phyloP scores from a whole-genome alignment of 306 rosid species.

The Vachellia pachyceras region DNA sequence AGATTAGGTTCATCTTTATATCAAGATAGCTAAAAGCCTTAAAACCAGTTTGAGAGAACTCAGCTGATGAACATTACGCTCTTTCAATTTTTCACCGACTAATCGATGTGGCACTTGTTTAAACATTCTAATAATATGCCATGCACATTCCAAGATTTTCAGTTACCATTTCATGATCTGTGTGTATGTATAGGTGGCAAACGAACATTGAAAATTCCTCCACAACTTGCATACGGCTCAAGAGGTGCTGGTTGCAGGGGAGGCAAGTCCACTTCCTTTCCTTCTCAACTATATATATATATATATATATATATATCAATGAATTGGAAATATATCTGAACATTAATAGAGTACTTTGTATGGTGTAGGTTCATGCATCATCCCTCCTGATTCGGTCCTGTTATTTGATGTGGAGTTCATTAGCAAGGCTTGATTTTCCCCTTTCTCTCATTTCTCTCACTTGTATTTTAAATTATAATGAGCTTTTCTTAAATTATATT shows the following conservation, averaged over 20 bases:
- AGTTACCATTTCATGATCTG: neutral
- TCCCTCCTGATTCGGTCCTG: conserved; percentile 89
- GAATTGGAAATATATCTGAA: neutral
- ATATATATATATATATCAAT: too few relatives aligned
- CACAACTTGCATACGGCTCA: conserved; percentile 83
- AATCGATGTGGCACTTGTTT: too few relatives aligned
- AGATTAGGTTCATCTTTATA: too few relatives aligned
- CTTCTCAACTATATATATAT: too few relatives aligned
- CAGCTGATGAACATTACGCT: too few relatives aligned
- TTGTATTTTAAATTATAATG: neutral
- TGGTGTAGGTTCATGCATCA: conserved; percentile 83
- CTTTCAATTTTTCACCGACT: too few relatives aligned
- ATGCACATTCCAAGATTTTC: neutral
- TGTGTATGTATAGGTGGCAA: conserved; percentile 67
- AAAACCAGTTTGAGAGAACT: too few relatives aligned
- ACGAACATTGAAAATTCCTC: conserved; percentile 84
- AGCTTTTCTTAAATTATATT: neutral
- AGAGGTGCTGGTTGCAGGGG: conserved; percentile 98
- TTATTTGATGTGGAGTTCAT: conserved; percentile 88
- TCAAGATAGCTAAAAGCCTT: too few relatives aligned
- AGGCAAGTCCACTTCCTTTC: conserved; percentile 55
- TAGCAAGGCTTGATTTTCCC: conserved; percentile 67
- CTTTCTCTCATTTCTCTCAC: neutral
- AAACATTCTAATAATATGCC: too few relatives aligned
- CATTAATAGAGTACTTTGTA: neutral